Base-by-base conservation (phyloP, 352 stramenopile genomes). In the Pythium utonaiense region DNA sequence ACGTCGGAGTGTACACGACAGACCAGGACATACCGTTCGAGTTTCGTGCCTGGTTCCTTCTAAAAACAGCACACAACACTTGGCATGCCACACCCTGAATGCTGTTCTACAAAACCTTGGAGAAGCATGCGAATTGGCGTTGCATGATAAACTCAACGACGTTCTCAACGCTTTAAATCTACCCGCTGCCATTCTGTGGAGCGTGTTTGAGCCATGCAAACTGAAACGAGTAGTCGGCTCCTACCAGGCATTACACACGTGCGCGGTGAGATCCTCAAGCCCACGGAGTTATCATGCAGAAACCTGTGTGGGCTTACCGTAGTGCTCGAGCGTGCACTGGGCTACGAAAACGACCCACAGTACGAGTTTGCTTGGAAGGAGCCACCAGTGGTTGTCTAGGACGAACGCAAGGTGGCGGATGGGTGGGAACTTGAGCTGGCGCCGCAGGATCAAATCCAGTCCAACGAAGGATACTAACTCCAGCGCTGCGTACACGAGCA, bases 291-390 rank as follows among this genome's bases (percentile, higher is more conserved):
- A n/a, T n/a, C n/a, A n/a, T n/a, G n/a, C n/a, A n/a, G n/a, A 16
- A 41, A 16, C 34, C 34, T 6, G 5, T 41, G 16, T 41, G 12
- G 34, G 22, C 50, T 56, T 31, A 75, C 71, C 66, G 22, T 68
- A 73, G 21, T 83, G 71, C 2, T 71, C 34, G 8, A 78, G 36
- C 10, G 64, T 33, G 2, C 58, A 55, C 41, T 78, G 70, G 5
- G 71, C 59, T 3, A 69, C 64, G 57, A 73, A 76, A 12, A 79
- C 59, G 13, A 84, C 63, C 74, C 74, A 80, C 19, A 75, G 60
- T 3, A 75, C 17, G 7, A 85, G 38, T 24, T 75, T 80, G 7
- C 48, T 44, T n/a, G 81, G 75, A 1, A 80, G 48, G 22, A 73
- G 47, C 6, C 57, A 62, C 30, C 45, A 64, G 14, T 44, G 13